Conservation (phyloP, 169 alveolate genomes). For the Hammondia hammondi region DNA sequence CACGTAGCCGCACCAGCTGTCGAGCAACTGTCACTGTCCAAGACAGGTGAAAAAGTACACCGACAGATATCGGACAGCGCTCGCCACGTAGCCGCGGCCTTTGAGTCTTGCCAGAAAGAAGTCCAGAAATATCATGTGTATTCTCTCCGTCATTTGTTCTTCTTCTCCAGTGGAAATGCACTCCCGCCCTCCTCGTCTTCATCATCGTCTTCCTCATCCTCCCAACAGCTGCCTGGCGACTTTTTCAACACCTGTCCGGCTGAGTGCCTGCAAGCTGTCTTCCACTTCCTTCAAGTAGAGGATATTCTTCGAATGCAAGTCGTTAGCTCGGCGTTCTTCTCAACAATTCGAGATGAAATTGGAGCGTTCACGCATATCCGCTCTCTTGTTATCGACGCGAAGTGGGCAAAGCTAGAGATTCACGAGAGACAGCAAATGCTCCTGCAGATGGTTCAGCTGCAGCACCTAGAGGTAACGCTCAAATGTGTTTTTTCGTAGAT, state of each 20-base stretch:
- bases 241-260: conserved; percentile 25
- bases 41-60: not conserved
- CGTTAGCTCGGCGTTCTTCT: conserved; percentile 33
- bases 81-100: not conserved
- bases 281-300: conserved; percentile 18
- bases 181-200: not conserved
- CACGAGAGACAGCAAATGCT: conserved; percentile 50
- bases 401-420: conserved; percentile 43
- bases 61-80: not conserved
- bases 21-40: not conserved
- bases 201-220: not conserved
- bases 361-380: conserved; percentile 42
- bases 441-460: conserved; percentile 31
- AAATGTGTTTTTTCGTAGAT: no score
- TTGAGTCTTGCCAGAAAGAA: not conserved
- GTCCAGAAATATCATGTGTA: not conserved
- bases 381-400: not conserved
- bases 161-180: not conserved
- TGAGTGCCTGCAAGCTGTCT: not conserved
- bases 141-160: not conserved
- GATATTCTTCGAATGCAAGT: conserved; percentile 53
- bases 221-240: conserved; percentile 1
- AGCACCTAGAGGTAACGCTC: not conserved
- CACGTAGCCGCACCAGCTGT: not conserved
- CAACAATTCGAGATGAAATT: not conserved